phyloP scores from a whole-genome alignment of 1,139 yeast genomes.

The Blastobotrys serpentis region DNA sequence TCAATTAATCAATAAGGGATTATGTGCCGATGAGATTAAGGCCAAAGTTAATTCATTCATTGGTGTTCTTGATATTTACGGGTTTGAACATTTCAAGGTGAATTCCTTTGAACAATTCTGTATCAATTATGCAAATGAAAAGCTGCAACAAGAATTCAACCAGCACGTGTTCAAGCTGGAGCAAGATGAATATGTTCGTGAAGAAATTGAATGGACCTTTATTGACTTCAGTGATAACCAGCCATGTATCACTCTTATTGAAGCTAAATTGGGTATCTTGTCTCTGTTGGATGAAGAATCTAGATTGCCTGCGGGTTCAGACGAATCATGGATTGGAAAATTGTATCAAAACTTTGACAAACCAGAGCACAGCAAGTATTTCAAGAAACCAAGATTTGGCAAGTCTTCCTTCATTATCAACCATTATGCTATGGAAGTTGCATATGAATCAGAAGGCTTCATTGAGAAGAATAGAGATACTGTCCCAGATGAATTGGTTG shows the following conservation, averaged over 20 bases:
- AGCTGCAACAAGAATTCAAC: slow-evolving; percentile 94
- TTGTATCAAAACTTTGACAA: slow-evolving; percentile 83
- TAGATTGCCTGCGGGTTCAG: slow-evolving; percentile 90
- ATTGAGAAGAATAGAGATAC: slow-evolving; percentile 97
- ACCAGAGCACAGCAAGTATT: slow-evolving; percentile 73
- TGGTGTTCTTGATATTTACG: slow-evolving; percentile 97
- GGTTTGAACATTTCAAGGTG: slow-evolving; percentile 91
- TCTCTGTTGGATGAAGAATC: slow-evolving; percentile 93
- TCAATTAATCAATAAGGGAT: slow-evolving; percentile 71
- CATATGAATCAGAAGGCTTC: slow-evolving; percentile 91
- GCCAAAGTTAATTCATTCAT: slow-evolving; percentile 67
- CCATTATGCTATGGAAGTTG: slow-evolving; percentile 93
- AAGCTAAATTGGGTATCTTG: slow-evolving; percentile 82
- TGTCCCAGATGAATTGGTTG: slow-evolving; percentile 92
- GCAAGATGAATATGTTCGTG: slow-evolving; percentile 90
- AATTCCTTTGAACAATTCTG: slow-evolving; percentile 97
- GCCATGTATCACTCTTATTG: slow-evolving; percentile 93
- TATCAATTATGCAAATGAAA: slow-evolving; percentile 96
- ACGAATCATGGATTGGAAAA: slow-evolving; percentile 88
- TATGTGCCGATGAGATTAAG: slow-evolving; percentile 66
- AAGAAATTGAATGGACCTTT: slow-evolving; percentile 95
- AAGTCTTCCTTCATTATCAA: slow-evolving; percentile 85
- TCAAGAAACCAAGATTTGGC: slow-evolving; percentile 93
- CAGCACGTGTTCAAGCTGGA: slow-evolving; percentile 96
- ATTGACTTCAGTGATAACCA: slow-evolving; percentile 96